Evolutionary conservation across 352 stramenopile genomes (phyloP).

Genomic region (Pythium myriotylum): DNA sequence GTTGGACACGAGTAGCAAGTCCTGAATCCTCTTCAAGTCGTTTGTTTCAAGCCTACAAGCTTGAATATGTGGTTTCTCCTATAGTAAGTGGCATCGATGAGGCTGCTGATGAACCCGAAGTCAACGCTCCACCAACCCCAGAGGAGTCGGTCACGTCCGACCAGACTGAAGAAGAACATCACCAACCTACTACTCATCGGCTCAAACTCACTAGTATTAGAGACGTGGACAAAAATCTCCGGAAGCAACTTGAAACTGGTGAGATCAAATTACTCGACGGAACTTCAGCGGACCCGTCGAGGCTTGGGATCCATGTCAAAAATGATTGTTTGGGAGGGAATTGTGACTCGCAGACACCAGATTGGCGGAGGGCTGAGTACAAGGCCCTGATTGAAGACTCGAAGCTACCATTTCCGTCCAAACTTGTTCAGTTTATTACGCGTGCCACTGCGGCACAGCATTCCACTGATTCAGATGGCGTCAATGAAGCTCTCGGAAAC

Average conservation of each 20-base stretch:
- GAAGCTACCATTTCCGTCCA: slow-evolving; percentile 16
- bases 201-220: slow-evolving; percentile 1
- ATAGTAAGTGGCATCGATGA: not conserved
- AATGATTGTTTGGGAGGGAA: not conserved
- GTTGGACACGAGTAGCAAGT: not conserved
- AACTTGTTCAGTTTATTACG: slow-evolving; percentile 19
- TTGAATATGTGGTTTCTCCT: not conserved
- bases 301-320: not conserved
- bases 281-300: slow-evolving; percentile 4
- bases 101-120: not conserved
- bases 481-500: not conserved
- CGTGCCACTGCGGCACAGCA: not conserved
- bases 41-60: slow-evolving; percentile 2
- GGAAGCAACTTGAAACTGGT: not conserved
- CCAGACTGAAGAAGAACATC: not conserved
- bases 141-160: not conserved
- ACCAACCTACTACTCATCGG: not conserved
- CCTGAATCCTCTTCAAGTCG: not conserved
- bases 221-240: slow-evolving; percentile 5
- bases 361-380: slow-evolving; percentile 7
- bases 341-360: not conserved
- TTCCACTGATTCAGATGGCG: not conserved
- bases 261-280: slow-evolving; percentile 7
- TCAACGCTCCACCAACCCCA: not conserved
- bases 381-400: slow-evolving; percentile 14